These are phyloP conservation scores for Heliamphora pulchella DNA, from an alignment of 179 eudicot genomes.

Conservation along the genomic window DNA sequence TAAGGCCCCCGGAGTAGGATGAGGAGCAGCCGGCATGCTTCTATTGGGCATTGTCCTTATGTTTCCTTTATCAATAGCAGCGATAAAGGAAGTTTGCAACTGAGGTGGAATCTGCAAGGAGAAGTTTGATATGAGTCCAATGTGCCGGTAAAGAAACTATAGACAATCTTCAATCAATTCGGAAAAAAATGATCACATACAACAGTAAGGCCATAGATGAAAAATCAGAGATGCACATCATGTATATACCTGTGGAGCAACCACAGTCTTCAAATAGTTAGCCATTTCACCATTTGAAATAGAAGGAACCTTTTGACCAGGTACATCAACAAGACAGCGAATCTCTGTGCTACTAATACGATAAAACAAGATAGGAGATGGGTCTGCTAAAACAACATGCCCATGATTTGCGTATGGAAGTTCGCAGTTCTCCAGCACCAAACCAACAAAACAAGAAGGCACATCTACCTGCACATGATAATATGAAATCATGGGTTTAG, in stretches of 20 bases:
- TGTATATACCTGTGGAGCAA: constrained; percentile 63
- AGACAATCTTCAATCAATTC: background rate
- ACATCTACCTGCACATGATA: constrained; percentile 49
- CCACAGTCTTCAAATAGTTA: constrained; percentile 57
- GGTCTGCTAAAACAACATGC: constrained; percentile 76
- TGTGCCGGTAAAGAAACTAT: background rate
- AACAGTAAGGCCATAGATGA: background rate
- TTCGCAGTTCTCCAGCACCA: constrained; percentile 68
- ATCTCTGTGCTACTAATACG: constrained; percentile 76
- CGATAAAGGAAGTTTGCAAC: constrained; percentile 49
- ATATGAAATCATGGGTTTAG: background rate
- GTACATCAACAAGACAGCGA: constrained; percentile 84
- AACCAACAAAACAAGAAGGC: constrained; percentile 78
- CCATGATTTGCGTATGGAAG: constrained; percentile 73
- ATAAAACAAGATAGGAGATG: constrained; percentile 78
- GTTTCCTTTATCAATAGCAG: constrained; percentile 65
- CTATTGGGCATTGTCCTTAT: constrained; percentile 85
- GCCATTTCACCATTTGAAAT: constrained; percentile 66
- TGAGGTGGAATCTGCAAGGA: constrained; percentile 57
- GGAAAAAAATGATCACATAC: background rate
- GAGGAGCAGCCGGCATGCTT: constrained; percentile 90
- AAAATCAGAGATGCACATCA: background rate
- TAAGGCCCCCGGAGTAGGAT: constrained; percentile 81
- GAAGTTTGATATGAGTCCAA: background rate
- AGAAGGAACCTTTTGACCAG: constrained; percentile 76